Evolutionary conservation across 441 rosid species (phyloP), one percentile per base, ranked within the genome.

Genomic region (Croton setiger): DNA sequence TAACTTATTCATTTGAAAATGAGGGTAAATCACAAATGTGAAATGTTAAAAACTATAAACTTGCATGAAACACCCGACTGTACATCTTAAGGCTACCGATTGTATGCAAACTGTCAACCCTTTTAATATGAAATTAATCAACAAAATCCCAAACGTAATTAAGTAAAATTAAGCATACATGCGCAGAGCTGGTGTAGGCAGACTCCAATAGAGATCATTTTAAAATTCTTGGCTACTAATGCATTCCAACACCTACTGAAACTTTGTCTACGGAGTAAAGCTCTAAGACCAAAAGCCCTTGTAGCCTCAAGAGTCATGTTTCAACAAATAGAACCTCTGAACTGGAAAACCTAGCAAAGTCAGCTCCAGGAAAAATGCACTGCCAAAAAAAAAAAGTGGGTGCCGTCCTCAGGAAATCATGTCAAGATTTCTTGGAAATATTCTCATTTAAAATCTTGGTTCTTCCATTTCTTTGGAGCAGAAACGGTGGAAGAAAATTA

Each of bases 401-500:
- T 21, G 3, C 36, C 45, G 45, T 8, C 66, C n/a, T 31, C 7
- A 36, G 27, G n/a, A 20, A 44, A 63, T 68, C 66, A 35, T 48
- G 18, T 79, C 78, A 85, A 43, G 82, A 81, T 41, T 76, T 65
- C 78, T 88, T 88, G 45, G 74, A 68, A 67, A 69, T 61, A 63
- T 61, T 70, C 63, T 68, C 75, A 68, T 52, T 7, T 66, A 35
- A 18, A 11, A 55, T 49, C 64, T 13, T 64, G 36, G 64, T 41
- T 59, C 39, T 65, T 69, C 36, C 78, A 35, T 67, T 79, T 76
- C 67, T 76, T 7, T 55, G 72, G 15, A 85, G 83, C 66, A 87
- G 69, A 77, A 72, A 71, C 1, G 88, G 72, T 6, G 90, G 86
- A 66, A 94, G 91, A 79, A 84, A 85, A 33, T 65, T 54, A 0